phyloP scores from a whole-genome alignment of 169 alveolate species.

The Plasmodium knowlesi region DNA sequence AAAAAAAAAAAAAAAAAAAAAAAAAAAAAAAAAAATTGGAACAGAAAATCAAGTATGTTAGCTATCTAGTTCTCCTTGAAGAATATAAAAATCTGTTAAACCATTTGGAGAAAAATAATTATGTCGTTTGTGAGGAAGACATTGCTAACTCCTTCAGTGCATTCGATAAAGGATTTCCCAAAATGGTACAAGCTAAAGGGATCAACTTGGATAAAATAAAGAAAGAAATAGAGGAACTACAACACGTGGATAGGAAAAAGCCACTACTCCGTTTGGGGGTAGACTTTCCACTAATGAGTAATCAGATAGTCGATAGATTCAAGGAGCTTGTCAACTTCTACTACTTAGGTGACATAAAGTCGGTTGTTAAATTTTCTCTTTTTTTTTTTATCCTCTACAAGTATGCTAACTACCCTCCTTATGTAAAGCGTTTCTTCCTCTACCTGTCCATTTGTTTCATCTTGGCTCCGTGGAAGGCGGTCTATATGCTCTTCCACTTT shows the following conservation, averaged over 20 bases:
- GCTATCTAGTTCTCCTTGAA: constrained; percentile 35
- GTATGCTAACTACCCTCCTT: constrained; percentile 45
- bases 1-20: constrained; percentile 29
- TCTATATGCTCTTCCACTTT: constrained; percentile 34
- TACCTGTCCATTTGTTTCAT: constrained; percentile 26
- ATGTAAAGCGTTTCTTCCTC: constrained; percentile 26
- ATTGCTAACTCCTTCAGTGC: constrained; percentile 25
- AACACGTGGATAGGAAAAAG: constrained; percentile 23
- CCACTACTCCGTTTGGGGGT: constrained; percentile 28
- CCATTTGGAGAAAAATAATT: constrained; percentile 26
- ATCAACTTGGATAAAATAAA: constrained; percentile 41
- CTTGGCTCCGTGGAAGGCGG: constrained; percentile 48
- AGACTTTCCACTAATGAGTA: constrained; percentile 69
- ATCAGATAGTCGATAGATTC: constrained; percentile 11
- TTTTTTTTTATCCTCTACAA: constrained; percentile 58
- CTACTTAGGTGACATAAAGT: constrained; percentile 51
- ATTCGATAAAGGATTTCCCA: constrained; percentile 29
- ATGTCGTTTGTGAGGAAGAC: constrained; percentile 10
- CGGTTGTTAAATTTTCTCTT: constrained; percentile 40
- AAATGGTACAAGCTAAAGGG: constrained; percentile 26
- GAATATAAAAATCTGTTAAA: constrained; percentile 44
- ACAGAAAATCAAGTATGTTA: constrained; percentile 13
- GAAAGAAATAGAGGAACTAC: constrained; percentile 43
- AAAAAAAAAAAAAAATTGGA: constrained; percentile 17
- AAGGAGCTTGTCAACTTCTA: constrained; percentile 33